Percentiles rank a stretch among this genome's conserved stretches.
Evolutionary conservation across 192 early-diverging fungal genomes (phyloP).

Genomic region (Coemansia sp.): DNA sequence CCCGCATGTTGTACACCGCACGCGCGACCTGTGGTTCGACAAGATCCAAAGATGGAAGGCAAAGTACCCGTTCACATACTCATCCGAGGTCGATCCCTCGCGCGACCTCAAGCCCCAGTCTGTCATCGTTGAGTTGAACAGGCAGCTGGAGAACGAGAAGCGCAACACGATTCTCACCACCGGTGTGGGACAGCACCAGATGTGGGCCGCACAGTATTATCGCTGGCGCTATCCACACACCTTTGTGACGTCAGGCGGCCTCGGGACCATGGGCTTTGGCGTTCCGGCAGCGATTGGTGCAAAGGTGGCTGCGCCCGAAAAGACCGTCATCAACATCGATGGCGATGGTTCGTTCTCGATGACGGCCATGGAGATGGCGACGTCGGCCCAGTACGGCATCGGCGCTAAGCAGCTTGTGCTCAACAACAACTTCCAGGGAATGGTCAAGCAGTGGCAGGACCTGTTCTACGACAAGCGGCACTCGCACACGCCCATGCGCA

Average conservation of each 20-base stretch:
- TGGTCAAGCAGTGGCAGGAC: constrained; percentile 95
- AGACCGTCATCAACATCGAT: constrained; percentile 97
- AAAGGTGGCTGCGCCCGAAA: constrained; percentile 90
- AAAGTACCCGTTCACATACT: constrained; percentile 88
- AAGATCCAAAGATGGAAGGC: constrained; percentile 84
- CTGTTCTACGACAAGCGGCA: constrained; percentile 98
- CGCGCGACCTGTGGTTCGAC: constrained; percentile 84
- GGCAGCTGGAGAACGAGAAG: constrained; percentile 79
- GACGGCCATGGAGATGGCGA: constrained; percentile 98
- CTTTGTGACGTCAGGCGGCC: constrained; percentile 92
- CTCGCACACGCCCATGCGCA: constrained; percentile 90
- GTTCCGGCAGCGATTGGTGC: constrained; percentile 95
- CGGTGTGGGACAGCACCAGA: constrained; percentile 98
- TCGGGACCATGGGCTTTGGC: constrained; percentile 99
- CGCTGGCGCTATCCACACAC: constrained; percentile 87
- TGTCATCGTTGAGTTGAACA: constrained; percentile 89
- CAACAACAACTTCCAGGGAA: constrained; percentile 99
- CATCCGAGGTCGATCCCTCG: constrained; percentile 60
- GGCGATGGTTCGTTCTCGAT: constrained; percentile 98
- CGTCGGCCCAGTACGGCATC: constrained; percentile 96
- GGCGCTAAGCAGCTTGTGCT: constrained; percentile 94
- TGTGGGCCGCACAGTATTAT: constrained; percentile 98
- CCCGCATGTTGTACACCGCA: constrained; percentile 69
- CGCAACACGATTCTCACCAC: constrained; percentile 93
- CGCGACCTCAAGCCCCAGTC: constrained; percentile 87